These are phyloP conservation scores for Globisporangium abappressorium DNA, from an alignment of 352 stramenopile species.

Conservation along the genomic window DNA sequence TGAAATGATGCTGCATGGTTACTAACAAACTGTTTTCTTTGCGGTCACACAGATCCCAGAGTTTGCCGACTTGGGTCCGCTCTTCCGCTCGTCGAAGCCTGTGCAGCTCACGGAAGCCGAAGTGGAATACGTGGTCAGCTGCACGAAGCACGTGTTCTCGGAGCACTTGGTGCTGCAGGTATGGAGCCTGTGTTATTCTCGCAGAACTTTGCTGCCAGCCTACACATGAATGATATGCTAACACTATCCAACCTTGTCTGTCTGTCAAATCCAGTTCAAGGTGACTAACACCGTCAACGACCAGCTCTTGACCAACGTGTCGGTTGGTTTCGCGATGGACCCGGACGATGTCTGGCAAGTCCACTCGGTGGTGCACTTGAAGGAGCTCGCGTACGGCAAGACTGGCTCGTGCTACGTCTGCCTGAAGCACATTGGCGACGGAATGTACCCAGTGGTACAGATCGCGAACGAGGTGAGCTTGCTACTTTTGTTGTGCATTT, in stretches of 20 bases:
- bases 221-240: neutral
- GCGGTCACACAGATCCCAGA: slow-evolving; percentile 83
- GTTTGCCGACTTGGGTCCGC: slow-evolving; percentile 89
- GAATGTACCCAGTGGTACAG: slow-evolving; percentile 78
- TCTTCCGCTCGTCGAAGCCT: slow-evolving; percentile 92
- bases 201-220: neutral
- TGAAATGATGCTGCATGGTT: neutral
- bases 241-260: neutral
- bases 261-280: slow-evolving; percentile 89
- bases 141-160: slow-evolving; percentile 97
- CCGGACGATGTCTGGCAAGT: slow-evolving; percentile 91
- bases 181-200: slow-evolving; percentile 3
- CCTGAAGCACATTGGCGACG: slow-evolving; percentile 81
- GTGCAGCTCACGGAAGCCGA: slow-evolving; percentile 95
- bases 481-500: neutral
- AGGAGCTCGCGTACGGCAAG: slow-evolving; percentile 92
- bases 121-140: slow-evolving; percentile 97
- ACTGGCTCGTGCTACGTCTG: slow-evolving; percentile 93
- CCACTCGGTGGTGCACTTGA: slow-evolving; percentile 84
- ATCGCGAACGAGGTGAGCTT: slow-evolving; percentile 89
- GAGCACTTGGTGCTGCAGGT: slow-evolving; percentile 93
- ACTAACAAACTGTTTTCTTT: slow-evolving; percentile 3
- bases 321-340: slow-evolving; percentile 89
- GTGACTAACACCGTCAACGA: slow-evolving; percentile 99
- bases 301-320: slow-evolving; percentile 95